These are phyloP conservation scores for Triticum monococcum DNA, from an alignment of 176 grass and related monocot genomes.

Conservation along the genomic window DNA sequence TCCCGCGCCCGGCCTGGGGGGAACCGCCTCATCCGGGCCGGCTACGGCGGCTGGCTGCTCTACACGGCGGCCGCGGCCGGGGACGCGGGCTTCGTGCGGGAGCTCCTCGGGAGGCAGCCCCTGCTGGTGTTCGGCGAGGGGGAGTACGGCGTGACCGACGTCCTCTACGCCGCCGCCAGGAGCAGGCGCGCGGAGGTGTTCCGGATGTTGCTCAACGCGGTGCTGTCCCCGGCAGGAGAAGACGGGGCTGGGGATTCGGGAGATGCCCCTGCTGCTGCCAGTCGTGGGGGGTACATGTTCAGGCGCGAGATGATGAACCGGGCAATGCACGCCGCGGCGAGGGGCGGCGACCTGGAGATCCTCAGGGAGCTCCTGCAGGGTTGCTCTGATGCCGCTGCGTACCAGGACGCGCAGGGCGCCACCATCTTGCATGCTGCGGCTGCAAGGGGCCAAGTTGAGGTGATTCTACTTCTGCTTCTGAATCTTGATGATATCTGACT, in stretches of 20 bases:
- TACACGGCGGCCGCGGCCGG: slow-evolving; percentile 79
- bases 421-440: slow-evolving; percentile 80
- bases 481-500: not conserved
- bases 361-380: slow-evolving; percentile 69
- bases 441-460: slow-evolving; percentile 71
- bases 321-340: slow-evolving; percentile 68
- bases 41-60: slow-evolving; percentile 90
- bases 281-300: slow-evolving; percentile 30
- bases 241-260: not conserved
- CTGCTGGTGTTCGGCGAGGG: slow-evolving; percentile 88
- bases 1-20: slow-evolving; percentile 17
- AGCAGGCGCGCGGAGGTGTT: slow-evolving; percentile 57
- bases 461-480: slow-evolving; percentile 14
- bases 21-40: slow-evolving; percentile 40
- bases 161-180: slow-evolving; percentile 84
- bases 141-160: slow-evolving; percentile 89
- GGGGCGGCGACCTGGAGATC: slow-evolving; percentile 74
- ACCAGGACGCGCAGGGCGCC: slow-evolving; percentile 62
- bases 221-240: not conserved
- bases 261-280: not conserved
- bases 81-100: slow-evolving; percentile 53
- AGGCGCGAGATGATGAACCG: slow-evolving; percentile 71
- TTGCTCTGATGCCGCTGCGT: slow-evolving; percentile 50
- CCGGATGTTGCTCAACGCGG: slow-evolving; percentile 50
- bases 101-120: slow-evolving; percentile 60